Percentiles rank a stretch among this genome's conserved stretches.
These are phyloP conservation scores for Camellia granthamiana DNA, from an alignment of 148 eudicot genomes.

Conservation along the genomic window DNA sequence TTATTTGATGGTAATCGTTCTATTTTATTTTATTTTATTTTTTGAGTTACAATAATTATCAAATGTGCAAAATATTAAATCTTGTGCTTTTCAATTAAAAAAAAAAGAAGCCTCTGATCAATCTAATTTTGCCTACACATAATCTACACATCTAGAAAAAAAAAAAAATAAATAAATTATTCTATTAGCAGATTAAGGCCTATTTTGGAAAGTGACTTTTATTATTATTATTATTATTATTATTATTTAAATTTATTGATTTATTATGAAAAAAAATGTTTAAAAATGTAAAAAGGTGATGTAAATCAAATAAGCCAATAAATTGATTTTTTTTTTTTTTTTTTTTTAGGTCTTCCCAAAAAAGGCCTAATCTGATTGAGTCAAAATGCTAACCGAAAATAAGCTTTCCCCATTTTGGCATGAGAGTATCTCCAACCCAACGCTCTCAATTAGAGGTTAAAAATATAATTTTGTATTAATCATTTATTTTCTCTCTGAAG, in stretches of 20 bases:
- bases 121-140: neutral
- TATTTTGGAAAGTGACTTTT: neutral
- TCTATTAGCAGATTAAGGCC: neutral
- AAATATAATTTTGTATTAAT: too few relatives aligned
- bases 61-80: neutral
- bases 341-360: too few relatives aligned
- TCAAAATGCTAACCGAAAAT: too few relatives aligned
- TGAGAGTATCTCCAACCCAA: too few relatives aligned
- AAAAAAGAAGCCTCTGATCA: neutral
- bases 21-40: neutral
- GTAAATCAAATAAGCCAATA: too few relatives aligned
- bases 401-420: too few relatives aligned
- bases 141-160: neutral
- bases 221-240: neutral
- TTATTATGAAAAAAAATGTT: neutral
- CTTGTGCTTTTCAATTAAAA: too few relatives aligned
- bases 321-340: too few relatives aligned
- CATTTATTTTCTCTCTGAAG: too few relatives aligned
- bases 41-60: neutral
- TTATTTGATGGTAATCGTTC: neutral
- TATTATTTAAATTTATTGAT: neutral
- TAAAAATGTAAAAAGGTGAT: too few relatives aligned
- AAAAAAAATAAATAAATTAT: neutral
- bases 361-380: too few relatives aligned
- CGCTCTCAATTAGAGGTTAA: too few relatives aligned